Evolutionary conservation across 192 early-diverging fungal species (phyloP).

Genomic region (Chytriomyces confervae): DNA sequence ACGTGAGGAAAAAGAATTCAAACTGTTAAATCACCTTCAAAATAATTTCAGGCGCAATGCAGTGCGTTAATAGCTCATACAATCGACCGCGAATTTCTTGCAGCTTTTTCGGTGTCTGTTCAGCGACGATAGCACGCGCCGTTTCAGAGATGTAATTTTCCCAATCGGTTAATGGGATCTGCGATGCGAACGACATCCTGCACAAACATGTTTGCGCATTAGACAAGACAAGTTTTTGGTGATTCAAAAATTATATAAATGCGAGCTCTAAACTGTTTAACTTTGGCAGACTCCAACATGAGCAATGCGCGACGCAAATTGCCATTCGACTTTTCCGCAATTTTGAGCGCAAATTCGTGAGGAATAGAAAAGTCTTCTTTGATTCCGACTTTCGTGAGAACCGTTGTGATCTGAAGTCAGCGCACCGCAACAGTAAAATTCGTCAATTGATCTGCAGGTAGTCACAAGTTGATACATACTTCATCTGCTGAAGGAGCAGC

Average conservation of each 20-base stretch:
- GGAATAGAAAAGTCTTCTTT: slow-evolving; percentile 79
- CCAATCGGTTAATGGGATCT: slow-evolving; percentile 83
- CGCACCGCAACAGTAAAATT: neutral
- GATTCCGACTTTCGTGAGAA: slow-evolving; percentile 77
- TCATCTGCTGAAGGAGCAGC: slow-evolving; percentile 79
- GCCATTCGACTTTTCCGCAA: slow-evolving; percentile 75
- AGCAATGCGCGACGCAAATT: slow-evolving; percentile 90
- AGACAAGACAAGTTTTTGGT: neutral
- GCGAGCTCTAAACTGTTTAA: slow-evolving; percentile 38
- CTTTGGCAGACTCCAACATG: slow-evolving; percentile 81
- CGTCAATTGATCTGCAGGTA: slow-evolving; percentile 7
- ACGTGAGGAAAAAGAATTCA: neutral
- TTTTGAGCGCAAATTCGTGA: slow-evolving; percentile 59
- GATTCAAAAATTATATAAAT: neutral
- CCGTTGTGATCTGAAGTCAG: slow-evolving; percentile 54
- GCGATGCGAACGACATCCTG: neutral
- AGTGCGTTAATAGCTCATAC: slow-evolving; percentile 89
- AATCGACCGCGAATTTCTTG: slow-evolving; percentile 73
- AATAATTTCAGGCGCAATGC: slow-evolving; percentile 83
- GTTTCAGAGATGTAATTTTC: slow-evolving; percentile 77
- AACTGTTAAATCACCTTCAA: slow-evolving; percentile 63
- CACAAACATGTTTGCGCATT: neutral
- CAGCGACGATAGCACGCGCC: slow-evolving; percentile 69
- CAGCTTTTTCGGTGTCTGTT: slow-evolving; percentile 80
- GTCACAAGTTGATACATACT: slow-evolving; percentile 46